Evolutionary conservation across 345 rosid species (phyloP), one percentile per base, ranked within the genome.

Genomic region (Dovyalis caffra): DNA sequence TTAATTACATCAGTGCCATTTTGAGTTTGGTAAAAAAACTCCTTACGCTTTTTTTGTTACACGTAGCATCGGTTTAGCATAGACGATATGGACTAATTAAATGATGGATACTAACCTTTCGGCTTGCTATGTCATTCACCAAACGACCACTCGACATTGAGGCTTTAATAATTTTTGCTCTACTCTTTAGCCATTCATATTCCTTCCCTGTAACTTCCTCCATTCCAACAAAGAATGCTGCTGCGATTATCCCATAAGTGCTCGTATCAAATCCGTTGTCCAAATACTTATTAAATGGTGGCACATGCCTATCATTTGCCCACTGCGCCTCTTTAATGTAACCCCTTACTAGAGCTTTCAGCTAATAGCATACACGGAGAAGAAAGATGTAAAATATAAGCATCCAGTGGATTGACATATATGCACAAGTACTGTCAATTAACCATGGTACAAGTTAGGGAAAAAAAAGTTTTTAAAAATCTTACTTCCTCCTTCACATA

Each of bases 161-260:
- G 14, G 77, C 43, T 33, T 15, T n/a, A n/a, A 31, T 7, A 14
- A 34, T n/a, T 49, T 49, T 74, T 0, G 77, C 70, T 3, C n/a
- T 74, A 25, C 25, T 49, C 29, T 47, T 37, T 4, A 67, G 32
- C 72, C 66, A 67, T 2, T 75, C 58, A 40, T 25, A 75, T 20
- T 66, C 77, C 23, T 74, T 8, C 23, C 77, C 77, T 15, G 32
- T 14, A 16, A 9, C 43, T 49, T n/a, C n/a, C n/a, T 57, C 72
- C 35, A 75, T 26, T 57, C 72, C 73, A 29, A 58, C n/a, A 5
- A 68, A 38, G 28, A 6, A 20, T 21, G 4, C 34, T 0, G 45
- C 15, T 40, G 68, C 1, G 14, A 68, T 6, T 32, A 43, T 0
- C 0, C 9, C 34, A 1, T 18, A 57, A 20, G 25, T 14, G 25